These are phyloP conservation scores for Neoarthrinium moseri DNA, from an alignment of 2,329 filamentous ascomycete genomes.

Conservation along the genomic window DNA sequence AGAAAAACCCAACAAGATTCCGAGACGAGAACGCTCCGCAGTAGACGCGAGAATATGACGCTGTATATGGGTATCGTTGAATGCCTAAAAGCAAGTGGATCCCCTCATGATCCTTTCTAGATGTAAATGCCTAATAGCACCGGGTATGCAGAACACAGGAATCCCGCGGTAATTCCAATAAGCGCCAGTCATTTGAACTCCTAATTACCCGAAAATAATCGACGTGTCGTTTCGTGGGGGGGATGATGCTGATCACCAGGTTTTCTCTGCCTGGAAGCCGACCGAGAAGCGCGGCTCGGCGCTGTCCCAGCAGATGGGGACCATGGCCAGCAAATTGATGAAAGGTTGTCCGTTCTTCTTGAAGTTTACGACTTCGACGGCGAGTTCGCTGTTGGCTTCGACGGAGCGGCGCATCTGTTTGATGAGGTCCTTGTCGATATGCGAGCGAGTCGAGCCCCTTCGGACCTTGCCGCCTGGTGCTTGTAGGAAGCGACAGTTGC, in stretches of 20 bases:
- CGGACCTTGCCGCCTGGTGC: conserved; percentile 66
- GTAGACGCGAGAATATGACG: no score
- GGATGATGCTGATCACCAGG: conserved; percentile 19
- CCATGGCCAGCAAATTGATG: conserved; percentile 81
- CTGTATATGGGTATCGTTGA: conserved; percentile 25
- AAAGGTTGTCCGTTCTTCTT: conserved; percentile 77
- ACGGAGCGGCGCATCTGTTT: conserved; percentile 50
- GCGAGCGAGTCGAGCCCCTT: conserved; percentile 58
- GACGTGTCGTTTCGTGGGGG: no score
- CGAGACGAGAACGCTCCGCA: no score
- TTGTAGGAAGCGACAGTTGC: conserved; percentile 85
- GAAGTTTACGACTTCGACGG: conserved; percentile 69
- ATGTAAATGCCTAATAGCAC: conserved; percentile 19
- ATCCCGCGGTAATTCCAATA: neutral
- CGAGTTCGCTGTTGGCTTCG: conserved; percentile 42
- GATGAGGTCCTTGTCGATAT: conserved; percentile 65
- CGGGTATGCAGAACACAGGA: neutral
- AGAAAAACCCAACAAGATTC: no score
- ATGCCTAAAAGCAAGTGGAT: conserved; percentile 25
- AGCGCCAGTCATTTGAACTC: neutral
- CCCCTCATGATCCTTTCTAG: conserved; percentile 9
- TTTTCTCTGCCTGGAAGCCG: conserved; percentile 69
- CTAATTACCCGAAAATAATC: neutral
- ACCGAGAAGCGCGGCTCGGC: conserved; percentile 70
- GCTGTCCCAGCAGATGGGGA: conserved; percentile 70